These are phyloP conservation scores for Alternaria consortialis DNA, from an alignment of 2,329 filamentous ascomycete genomes.

Conservation along the genomic window DNA sequence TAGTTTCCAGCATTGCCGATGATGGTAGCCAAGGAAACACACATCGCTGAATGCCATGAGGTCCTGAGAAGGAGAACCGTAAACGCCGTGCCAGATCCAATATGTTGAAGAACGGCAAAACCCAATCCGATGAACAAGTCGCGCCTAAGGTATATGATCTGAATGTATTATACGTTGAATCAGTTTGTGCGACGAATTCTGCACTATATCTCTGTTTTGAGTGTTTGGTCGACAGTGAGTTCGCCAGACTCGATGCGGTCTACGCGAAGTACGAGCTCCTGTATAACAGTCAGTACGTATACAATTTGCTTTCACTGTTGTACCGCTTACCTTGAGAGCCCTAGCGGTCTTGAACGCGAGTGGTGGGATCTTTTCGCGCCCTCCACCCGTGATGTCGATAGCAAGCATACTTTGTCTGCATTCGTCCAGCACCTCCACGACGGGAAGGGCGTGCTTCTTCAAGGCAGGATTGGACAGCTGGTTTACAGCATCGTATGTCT, in stretches of 20 bases:
- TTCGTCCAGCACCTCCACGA: conserved; percentile 66
- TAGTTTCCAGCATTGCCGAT: conserved; percentile 19
- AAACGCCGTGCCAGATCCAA: background rate
- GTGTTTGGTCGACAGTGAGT: conserved; percentile 45
- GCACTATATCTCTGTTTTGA: conserved; percentile 44
- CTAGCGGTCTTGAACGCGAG: conserved; percentile 88
- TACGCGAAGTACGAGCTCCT: conserved; percentile 55
- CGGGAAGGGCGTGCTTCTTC: conserved; percentile 59
- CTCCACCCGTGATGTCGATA: conserved; percentile 67
- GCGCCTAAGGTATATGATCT: background rate
- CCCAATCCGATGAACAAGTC: background rate
- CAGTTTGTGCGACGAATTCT: background rate
- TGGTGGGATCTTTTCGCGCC: conserved; percentile 73
- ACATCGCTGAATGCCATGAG: background rate
- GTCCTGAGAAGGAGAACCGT: background rate
- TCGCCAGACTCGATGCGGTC: conserved; percentile 53
- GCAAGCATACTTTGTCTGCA: conserved; percentile 73
- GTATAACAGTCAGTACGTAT: conserved; percentile 20
- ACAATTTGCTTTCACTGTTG: background rate
- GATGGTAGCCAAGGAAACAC: background rate
- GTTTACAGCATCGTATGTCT: conserved; percentile 64
- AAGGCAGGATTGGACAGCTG: conserved; percentile 62
- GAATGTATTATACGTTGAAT: conserved; percentile 3
- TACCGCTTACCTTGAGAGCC: conserved; percentile 70
- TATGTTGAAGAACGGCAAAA: background rate